Evolutionary conservation across 2,329 filamentous ascomycete species (phyloP).

Genomic region (Aurifilum marmelostoma): DNA sequence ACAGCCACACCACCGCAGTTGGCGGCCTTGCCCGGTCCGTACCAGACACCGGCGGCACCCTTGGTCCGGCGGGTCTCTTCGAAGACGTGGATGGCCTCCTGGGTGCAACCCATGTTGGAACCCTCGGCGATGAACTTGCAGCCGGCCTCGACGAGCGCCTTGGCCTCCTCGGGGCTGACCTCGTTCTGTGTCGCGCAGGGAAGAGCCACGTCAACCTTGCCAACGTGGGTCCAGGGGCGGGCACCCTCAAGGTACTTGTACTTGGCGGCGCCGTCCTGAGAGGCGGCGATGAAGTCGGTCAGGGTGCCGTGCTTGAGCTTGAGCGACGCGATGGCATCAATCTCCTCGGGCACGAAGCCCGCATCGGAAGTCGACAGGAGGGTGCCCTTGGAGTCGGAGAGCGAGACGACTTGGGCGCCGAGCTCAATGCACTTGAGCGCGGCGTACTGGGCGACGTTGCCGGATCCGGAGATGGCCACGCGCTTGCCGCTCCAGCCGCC

Average conservation of each 20-base stretch:
- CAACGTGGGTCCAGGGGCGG: slow-evolving; percentile 89
- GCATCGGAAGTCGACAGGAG: slow-evolving; percentile 73
- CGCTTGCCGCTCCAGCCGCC: slow-evolving; percentile 89
- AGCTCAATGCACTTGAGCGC: slow-evolving; percentile 97
- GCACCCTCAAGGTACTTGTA: slow-evolving; percentile 88
- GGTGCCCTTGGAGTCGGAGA: slow-evolving; percentile 89
- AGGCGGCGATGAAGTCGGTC: slow-evolving; percentile 47
- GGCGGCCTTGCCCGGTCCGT: slow-evolving; percentile 94
- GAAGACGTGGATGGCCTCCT: slow-evolving; percentile 91
- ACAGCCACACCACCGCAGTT: slow-evolving; percentile 98
- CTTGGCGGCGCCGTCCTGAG: slow-evolving; percentile 61
- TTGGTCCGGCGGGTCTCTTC: slow-evolving; percentile 76
- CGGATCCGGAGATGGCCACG: slow-evolving; percentile 93
- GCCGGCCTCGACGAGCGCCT: slow-evolving; percentile 76
- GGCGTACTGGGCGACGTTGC: slow-evolving; percentile 97
- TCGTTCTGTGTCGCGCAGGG: slow-evolving; percentile 98
- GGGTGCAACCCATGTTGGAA: slow-evolving; percentile 98
- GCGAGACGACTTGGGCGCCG: slow-evolving; percentile 86
- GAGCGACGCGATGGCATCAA: slow-evolving; percentile 77
- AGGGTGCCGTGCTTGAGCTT: slow-evolving; percentile 88
- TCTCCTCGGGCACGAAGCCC: slow-evolving; percentile 77
- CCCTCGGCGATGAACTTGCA: slow-evolving; percentile 90
- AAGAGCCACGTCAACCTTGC: slow-evolving; percentile 86
- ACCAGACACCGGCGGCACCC: slow-evolving; percentile 79
- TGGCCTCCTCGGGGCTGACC: slow-evolving; percentile 87